A percentile compares a stretch with the other conserved stretches of the same genome.
phyloP scores from a whole-genome alignment of 768 basidiomycete genomes.

The Calocybe cyanea region DNA sequence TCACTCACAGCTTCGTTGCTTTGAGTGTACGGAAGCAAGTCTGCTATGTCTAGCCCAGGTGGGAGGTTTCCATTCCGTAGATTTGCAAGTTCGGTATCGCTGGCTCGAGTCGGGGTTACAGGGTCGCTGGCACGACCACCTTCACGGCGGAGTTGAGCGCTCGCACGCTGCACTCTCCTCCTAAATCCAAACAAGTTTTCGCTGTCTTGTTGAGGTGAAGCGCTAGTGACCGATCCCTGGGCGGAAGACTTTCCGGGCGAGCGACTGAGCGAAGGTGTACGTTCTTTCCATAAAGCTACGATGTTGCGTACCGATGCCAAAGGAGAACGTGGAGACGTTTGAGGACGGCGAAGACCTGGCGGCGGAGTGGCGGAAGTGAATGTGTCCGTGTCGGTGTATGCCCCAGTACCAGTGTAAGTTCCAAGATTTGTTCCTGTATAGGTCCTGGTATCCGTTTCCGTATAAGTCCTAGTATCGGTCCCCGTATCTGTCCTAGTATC shows the following conservation, averaged over 20 bases:
- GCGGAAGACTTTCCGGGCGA: constrained; percentile 30
- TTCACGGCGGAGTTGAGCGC: constrained; percentile 29
- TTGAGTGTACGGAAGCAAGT: constrained; percentile 45
- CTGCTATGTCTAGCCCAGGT: constrained; percentile 40
- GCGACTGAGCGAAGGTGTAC: constrained; percentile 51
- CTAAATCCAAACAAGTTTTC: constrained; percentile 54
- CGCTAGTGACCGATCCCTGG: constrained; percentile 33
- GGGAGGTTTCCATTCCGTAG: constrained; percentile 33
- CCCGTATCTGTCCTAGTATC: constrained; percentile 22
- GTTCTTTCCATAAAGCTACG: constrained; percentile 77
- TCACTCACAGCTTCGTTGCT: constrained; percentile 44
- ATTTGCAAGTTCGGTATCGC: constrained; percentile 23
- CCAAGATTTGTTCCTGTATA: constrained; percentile 7
- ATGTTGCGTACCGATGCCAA: constrained; percentile 74
- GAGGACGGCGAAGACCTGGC: constrained; percentile 57
- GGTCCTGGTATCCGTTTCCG: constrained; percentile 23
- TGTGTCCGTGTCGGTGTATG: constrained; percentile 32
- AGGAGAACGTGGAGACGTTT: constrained; percentile 66
- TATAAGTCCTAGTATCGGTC: constrained; percentile 23
- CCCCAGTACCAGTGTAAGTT: constrained; percentile 29
- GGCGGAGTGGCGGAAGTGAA: constrained; percentile 42
- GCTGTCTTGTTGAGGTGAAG: constrained; percentile 31
- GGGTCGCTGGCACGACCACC: constrained; percentile 20
- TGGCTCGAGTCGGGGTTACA: constrained; percentile 20
- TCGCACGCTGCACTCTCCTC: constrained; percentile 36